These are phyloP conservation scores for Brassica balearica DNA, from an alignment of 441 rosid genomes.

Conservation along the genomic window DNA sequence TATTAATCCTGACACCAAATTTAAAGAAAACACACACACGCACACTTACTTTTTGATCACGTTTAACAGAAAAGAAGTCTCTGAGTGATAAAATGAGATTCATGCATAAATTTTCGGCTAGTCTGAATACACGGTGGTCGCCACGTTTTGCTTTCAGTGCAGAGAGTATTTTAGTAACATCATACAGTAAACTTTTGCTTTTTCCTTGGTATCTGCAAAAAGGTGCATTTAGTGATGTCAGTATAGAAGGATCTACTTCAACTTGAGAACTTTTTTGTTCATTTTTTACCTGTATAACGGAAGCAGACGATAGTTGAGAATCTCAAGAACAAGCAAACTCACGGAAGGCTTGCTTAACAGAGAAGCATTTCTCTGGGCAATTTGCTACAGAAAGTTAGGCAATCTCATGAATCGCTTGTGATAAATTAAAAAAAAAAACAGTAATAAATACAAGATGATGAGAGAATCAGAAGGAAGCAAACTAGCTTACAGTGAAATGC, in stretches of 20 bases:
- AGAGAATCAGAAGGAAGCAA: constrained; percentile 36
- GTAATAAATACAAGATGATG: constrained; percentile 8
- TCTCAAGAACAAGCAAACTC: constrained; percentile 91
- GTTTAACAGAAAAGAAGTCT: constrained; percentile 89
- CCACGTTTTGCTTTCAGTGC: constrained; percentile 93
- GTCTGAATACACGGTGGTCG: constrained; percentile 92
- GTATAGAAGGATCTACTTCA: constrained; percentile 16
- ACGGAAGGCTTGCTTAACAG: constrained; percentile 91
- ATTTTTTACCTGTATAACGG: constrained; percentile 85
- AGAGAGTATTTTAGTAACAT: constrained; percentile 91
- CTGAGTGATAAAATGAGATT: constrained; percentile 90
- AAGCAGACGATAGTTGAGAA: constrained; percentile 91
- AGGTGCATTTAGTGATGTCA: constrained; percentile 31
- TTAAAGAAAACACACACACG: constrained; percentile 13
- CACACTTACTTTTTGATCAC: constrained; percentile 86
- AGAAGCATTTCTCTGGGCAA: constrained; percentile 89
- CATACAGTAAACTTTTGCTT: constrained; percentile 92
- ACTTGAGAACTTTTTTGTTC: constrained; percentile 12
- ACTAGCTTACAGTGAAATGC: constrained; percentile 80
- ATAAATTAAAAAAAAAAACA: constrained; percentile 9
- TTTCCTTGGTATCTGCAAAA: constrained; percentile 89
- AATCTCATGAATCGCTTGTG: constrained; percentile 34
- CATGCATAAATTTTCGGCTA: constrained; percentile 96
- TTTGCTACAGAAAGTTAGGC: constrained; percentile 64
- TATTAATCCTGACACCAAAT: constrained; percentile 8